Conservation (phyloP, 75 land plant genomes). For the Cunninghamia lanceolata region DNA sequence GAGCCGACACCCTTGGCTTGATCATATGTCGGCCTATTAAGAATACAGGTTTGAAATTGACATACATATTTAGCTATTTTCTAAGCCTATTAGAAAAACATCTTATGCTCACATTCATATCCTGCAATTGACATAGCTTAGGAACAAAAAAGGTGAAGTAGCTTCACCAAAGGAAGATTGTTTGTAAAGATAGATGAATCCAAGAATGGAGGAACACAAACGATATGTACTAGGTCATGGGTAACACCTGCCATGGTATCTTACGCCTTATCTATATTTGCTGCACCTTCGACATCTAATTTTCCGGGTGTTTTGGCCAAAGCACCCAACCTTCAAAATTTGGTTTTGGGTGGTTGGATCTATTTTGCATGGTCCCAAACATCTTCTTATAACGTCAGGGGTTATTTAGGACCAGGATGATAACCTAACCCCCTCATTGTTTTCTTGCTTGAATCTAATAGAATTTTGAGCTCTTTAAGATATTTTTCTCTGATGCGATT, state of each 20-base stretch:
- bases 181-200: neutral
- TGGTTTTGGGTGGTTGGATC: no score
- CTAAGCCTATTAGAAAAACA: no score
- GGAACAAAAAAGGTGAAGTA: neutral
- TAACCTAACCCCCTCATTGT: no score
- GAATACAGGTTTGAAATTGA: neutral
- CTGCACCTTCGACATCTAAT: neutral
- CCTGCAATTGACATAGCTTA: neutral
- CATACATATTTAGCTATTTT: neutral
- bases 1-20: neutral
- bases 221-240: neutral
- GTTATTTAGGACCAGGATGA: no score
- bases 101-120: no score
- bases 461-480: no score
- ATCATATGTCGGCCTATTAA: neutral
- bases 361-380: no score
- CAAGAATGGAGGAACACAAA: neutral
- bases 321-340: no score
- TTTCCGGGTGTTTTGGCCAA: no score
- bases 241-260: neutral
- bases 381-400: no score
- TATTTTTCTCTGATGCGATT: no score
- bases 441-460: no score
- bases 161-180: neutral
- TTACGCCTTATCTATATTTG: neutral